Conservation (phyloP, 768 basidiomycete genomes). For the Boletellus emodensis region DNA sequence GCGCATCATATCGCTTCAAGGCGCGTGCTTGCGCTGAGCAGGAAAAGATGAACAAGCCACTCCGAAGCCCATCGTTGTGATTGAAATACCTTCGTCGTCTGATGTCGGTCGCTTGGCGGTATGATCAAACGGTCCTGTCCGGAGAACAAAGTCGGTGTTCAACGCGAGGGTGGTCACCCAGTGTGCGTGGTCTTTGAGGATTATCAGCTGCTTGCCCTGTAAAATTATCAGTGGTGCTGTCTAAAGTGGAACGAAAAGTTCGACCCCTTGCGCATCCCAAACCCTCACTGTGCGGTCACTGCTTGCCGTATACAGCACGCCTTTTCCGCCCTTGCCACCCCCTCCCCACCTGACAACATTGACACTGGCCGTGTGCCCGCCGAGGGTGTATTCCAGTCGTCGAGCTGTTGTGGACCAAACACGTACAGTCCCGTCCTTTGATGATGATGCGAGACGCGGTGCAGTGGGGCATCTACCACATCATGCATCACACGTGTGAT, state of each 20-base stretch:
- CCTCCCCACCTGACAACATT: conserved; percentile 98
- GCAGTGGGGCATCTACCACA: conserved; percentile 60
- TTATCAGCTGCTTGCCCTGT: conserved; percentile 82
- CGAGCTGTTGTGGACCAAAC: conserved; percentile 82
- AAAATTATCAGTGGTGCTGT: conserved; percentile 3
- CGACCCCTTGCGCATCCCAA: conserved; percentile 83
- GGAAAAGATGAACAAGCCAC: not conserved
- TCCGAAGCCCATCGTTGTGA: not conserved
- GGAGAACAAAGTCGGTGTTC: conserved; percentile 91
- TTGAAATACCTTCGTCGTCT: conserved; percentile 71
- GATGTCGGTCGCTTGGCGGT: conserved; percentile 71
- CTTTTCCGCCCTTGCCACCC: conserved; percentile 57
- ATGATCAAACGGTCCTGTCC: conserved; percentile 94
- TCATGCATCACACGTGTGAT: conserved; percentile 5
- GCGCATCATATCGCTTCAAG: conserved; percentile 68
- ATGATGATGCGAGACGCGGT: conserved; percentile 89
- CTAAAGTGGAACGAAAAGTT: conserved; percentile 16
- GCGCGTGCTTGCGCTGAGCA: conserved; percentile 72
- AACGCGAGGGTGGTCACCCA: conserved; percentile 98
- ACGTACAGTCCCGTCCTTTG: conserved; percentile 95
- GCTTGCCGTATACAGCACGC: conserved; percentile 90
- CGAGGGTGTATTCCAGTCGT: conserved; percentile 75
- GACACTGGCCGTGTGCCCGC: conserved; percentile 91
- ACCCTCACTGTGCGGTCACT: conserved; percentile 92
- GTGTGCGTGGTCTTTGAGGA: conserved; percentile 93